Evolutionary conservation across 2,329 filamentous ascomycete genomes (phyloP), one percentile per base, ranked within the genome.

Genomic region (Cercospora zeina): DNA sequence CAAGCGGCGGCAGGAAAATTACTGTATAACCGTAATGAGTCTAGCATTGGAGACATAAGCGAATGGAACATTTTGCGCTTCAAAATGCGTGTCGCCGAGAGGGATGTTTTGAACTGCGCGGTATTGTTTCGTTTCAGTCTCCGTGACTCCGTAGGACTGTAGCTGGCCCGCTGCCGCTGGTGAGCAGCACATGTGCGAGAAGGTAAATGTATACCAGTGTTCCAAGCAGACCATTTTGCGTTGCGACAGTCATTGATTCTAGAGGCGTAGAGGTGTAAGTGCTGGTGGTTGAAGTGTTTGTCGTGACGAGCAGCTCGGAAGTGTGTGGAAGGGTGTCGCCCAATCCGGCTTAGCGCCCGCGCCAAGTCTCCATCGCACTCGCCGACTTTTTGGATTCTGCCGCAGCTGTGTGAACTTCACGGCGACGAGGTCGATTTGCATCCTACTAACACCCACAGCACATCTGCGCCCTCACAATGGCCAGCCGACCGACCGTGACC

Each of bases 401-500:
- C 45, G 45, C 21, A 49, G 33, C 56, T 59, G 31, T 34, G 47
- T 31, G 45, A 59, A 31, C 11, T 59, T 36, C 33, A 50, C 42
- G 55, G 30, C 16, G 56, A 39, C 56, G 45, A 58, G 51, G 42
- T 58, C 42, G 30, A 39, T 58, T 36, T 56, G 27, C 49, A 49
- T 27, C 31, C 21, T 65, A 63, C 61, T 62, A 63, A 62, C 65
- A 39, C 13, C 19, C 34, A 67, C 62, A 64, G 62, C 62, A 63
- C 56, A 39, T 16, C 14, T 24, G 24, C 36, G 33, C 19, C 56
- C 47, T 59, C 62, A 64, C 81, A 86, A 96, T 96, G 91, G 90
- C 93, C 85, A 93, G 90, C 81, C 88, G 95, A 85, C 95, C 95
- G 82, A 97, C 93, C 79, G 95, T 99, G 81, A 91, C 92, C 80